These are phyloP conservation scores for Pseudogymnoascus sp. DNA, from an alignment of 2,329 filamentous ascomycete species.

Conservation along the genomic window DNA sequence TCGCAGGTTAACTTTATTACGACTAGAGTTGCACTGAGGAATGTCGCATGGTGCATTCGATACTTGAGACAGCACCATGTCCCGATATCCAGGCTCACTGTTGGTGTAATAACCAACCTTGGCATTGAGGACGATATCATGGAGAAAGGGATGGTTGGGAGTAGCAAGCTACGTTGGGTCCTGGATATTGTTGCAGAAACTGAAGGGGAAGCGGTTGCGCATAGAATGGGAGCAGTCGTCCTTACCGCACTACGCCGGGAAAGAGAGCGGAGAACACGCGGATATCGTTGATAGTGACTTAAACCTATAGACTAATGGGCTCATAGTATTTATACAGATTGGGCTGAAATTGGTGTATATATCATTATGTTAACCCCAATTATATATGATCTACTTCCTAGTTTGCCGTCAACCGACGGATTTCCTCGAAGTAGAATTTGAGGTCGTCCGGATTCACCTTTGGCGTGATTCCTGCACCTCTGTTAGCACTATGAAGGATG, in stretches of 20 bases:
- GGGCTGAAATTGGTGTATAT: background rate
- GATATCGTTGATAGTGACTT: background rate
- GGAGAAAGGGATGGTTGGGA: constrained; percentile 16
- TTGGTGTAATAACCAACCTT: constrained; percentile 19
- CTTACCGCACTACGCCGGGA: background rate
- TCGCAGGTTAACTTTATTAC: constrained; percentile 14
- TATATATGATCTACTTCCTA: constrained; percentile 13
- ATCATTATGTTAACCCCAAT: background rate
- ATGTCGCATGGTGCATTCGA: constrained; percentile 22
- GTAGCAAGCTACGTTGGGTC: constrained; percentile 20
- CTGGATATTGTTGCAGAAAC: constrained; percentile 18
- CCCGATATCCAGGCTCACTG: constrained; percentile 17
- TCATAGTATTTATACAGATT: background rate
- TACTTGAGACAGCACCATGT: constrained; percentile 21
- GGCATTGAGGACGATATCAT: constrained; percentile 21
- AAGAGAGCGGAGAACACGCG: background rate
- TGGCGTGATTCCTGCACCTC: constrained; percentile 70
- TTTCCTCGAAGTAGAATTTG: constrained; percentile 88
- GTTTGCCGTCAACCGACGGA: constrained; percentile 59
- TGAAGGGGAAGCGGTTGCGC: constrained; percentile 18
- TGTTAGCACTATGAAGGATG: constrained; percentile 18
- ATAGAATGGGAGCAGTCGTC: background rate
- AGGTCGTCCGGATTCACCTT: constrained; percentile 90
- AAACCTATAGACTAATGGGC: background rate
- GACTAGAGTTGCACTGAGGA: constrained; percentile 21